Conservation (phyloP, 2,329 filamentous ascomycete species). For the Gyromitra esculenta region DNA sequence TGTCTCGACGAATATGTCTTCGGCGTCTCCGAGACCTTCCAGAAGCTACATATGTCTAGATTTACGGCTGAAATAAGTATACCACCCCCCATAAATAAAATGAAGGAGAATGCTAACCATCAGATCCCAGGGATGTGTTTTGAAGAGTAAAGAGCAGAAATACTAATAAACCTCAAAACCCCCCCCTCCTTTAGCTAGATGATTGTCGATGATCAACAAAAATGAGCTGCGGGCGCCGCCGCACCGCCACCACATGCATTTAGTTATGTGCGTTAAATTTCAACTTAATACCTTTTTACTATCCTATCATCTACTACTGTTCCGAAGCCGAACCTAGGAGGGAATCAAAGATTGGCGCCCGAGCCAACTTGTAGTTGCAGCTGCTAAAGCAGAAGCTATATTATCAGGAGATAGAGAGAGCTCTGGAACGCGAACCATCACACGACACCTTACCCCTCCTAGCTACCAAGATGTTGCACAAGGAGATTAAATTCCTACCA, state of each 20-base stretch:
- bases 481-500: background rate
- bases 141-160: no score
- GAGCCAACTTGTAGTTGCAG: background rate
- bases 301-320: background rate
- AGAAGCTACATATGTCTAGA: no score
- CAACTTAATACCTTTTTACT: background rate
- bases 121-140: no score
- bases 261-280: background rate
- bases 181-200: background rate
- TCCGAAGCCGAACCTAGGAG: background rate
- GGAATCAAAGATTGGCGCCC: background rate
- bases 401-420: background rate
- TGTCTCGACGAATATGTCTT: no score
- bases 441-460: background rate
- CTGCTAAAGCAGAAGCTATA: background rate
- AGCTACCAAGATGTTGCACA: background rate
- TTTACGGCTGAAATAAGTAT: no score
- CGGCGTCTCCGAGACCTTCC: no score
- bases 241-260: background rate
- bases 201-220: background rate
- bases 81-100: no score
- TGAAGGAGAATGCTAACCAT: no score
- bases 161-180: no score
- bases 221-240: background rate
- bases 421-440: background rate